Conservation (phyloP, 495 filamentous ascomycete species). For the Daldinia concentrica region DNA sequence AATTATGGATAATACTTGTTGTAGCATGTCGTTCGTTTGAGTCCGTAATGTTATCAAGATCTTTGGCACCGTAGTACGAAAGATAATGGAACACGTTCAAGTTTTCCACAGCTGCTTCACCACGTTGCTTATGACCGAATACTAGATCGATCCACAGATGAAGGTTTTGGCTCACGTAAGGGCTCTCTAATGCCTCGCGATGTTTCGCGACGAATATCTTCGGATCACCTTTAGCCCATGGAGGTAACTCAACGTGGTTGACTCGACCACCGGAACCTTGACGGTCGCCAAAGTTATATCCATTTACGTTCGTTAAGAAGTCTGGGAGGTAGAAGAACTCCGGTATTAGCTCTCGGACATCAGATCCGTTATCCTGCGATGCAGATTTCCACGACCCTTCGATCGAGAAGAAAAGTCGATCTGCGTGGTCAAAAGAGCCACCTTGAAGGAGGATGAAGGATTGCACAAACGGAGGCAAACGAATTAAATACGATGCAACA, state of each 20-base stretch:
- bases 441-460: constrained; percentile 97
- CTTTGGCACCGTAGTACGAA: constrained; percentile 91
- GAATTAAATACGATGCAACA: constrained; percentile 93
- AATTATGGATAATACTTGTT: constrained; percentile 97
- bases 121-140: constrained; percentile 94
- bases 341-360: constrained; percentile 92
- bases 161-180: constrained; percentile 87
- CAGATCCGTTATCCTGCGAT: constrained; percentile 87
- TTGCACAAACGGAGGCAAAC: constrained; percentile 93
- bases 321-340: constrained; percentile 98
- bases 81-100: constrained; percentile 96
- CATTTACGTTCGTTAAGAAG: constrained; percentile 89
- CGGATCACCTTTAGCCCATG: constrained; percentile 96
- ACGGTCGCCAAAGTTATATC: constrained; percentile 88
- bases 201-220: constrained; percentile 96
- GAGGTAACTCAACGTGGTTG: constrained; percentile 84
- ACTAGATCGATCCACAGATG: constrained; percentile 97
- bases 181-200: constrained; percentile 91
- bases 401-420: constrained; percentile 93
- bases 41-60: constrained; percentile 91
- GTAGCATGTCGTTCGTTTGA: constrained; percentile 83
- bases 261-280: constrained; percentile 82
- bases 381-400: constrained; percentile 91
- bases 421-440: constrained; percentile 95
- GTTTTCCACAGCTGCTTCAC: constrained; percentile 89